Conservation (phyloP, 1,284 basidiomycete genomes). For the Ustilago shanxiensis region DNA sequence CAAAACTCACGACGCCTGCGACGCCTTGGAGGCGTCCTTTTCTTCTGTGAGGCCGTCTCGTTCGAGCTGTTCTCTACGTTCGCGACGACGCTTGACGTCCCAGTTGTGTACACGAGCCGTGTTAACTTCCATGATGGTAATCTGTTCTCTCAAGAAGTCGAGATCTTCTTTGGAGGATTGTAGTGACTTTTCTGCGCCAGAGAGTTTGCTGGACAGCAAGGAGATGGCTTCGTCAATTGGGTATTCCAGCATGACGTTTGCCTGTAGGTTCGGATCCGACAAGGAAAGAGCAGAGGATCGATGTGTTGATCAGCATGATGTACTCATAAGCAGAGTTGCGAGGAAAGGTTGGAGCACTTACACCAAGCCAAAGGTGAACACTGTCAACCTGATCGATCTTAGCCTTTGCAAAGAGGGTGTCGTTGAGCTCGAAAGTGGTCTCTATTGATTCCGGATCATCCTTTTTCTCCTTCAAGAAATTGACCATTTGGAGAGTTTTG, state of each 20-base stretch:
- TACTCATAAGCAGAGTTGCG: neutral
- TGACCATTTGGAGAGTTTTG: constrained; percentile 91
- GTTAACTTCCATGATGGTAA: constrained; percentile 98
- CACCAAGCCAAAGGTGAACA: constrained; percentile 95
- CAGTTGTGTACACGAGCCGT: constrained; percentile 96
- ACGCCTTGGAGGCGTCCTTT: constrained; percentile 10
- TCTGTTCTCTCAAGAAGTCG: constrained; percentile 92
- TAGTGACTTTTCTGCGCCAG: constrained; percentile 79
- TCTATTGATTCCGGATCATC: constrained; percentile 75
- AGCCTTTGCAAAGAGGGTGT: constrained; percentile 93
- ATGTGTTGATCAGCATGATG: neutral
- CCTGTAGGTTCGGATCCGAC: constrained; percentile 36
- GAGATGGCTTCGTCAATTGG: constrained; percentile 83
- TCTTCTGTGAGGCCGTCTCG: constrained; percentile 27
- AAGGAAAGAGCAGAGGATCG: neutral
- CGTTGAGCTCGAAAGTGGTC: constrained; percentile 94
- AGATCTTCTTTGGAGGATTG: constrained; percentile 85
- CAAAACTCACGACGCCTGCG: constrained; percentile 51
- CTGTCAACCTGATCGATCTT: constrained; percentile 86
- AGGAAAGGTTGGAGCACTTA: constrained; percentile 71
- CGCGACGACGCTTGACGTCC: constrained; percentile 87
- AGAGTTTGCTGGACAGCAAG: constrained; percentile 83
- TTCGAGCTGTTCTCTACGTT: constrained; percentile 67
- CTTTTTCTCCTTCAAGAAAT: constrained; percentile 76
- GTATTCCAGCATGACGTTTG: constrained; percentile 93